Evolutionary conservation across 306 rosid genomes (phyloP).

Genomic region (Vigna hirtella): DNA sequence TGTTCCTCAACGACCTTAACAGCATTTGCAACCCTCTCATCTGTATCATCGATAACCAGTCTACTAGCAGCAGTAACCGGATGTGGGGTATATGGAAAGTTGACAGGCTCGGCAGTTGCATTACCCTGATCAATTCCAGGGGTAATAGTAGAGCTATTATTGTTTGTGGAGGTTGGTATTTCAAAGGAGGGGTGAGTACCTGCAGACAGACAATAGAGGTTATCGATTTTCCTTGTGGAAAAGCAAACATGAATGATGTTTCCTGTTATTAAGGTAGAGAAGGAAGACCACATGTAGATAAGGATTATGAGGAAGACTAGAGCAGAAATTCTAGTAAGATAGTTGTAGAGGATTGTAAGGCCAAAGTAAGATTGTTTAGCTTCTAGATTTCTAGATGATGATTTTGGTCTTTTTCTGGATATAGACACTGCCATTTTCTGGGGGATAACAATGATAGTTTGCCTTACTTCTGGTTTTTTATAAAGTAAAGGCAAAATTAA

Average conservation of each 20-base stretch:
- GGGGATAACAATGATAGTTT: constrained; percentile 27
- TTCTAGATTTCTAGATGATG: constrained; percentile 46
- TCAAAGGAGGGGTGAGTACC: constrained; percentile 66
- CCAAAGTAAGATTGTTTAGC: constrained; percentile 38
- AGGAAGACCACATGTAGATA: constrained; percentile 69
- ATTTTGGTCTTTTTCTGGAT: constrained; percentile 56
- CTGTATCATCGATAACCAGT: constrained; percentile 32
- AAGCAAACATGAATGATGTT: constrained; percentile 75
- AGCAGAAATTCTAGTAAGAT: constrained; percentile 51
- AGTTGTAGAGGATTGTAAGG: constrained; percentile 41
- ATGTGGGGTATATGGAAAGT: constrained; percentile 28
- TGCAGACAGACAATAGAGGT: constrained; percentile 73
- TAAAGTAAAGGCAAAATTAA: constrained; percentile 35
- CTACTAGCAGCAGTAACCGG: constrained; percentile 16
- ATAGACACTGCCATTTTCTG: constrained; percentile 59
- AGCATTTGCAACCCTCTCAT: constrained; percentile 53
- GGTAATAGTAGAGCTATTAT: constrained; percentile 19
- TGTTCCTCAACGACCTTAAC: constrained; percentile 62
- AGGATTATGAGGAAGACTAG: constrained; percentile 58
- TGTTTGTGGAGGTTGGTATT: constrained; percentile 49
- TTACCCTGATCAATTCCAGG: constrained; percentile 32
- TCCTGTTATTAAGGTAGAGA: constrained; percentile 65
- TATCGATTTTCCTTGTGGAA: constrained; percentile 68
- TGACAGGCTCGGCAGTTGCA: neutral
- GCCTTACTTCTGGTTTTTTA: constrained; percentile 42